Base-by-base conservation (phyloP, 208 protist species). In the Paratrypanosoma confusum region DNA sequence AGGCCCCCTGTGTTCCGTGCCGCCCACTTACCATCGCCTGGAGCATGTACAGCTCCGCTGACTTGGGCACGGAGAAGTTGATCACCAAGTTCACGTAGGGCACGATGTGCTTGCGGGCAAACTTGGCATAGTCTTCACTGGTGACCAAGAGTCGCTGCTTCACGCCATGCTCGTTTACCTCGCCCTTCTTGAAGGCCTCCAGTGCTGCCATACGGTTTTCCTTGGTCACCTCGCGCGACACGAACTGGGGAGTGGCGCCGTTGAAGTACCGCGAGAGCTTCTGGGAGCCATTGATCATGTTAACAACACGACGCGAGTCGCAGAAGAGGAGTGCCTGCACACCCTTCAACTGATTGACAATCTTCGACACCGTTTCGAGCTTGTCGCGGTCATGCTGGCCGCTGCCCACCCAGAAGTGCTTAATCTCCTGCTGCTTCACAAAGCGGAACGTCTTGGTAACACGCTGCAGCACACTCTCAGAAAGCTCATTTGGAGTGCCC, bases 71-170 rank as follows among this genome's bases (percentile, higher is more conserved):
- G 29, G 63, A 65, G 60, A 86, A 90, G 75, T 85, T 75, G 57
- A 91, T 83, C 51, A 90, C 66, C 16, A 94, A 65, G 45, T 94
- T 94, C 27, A 94, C 85, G 46, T 87, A 89, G 39, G 85, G 85
- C 39, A 94, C 80, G 34, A 87, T 28, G 7, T 66, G 83, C 53
- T 90, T 90, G 35, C 79, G 74, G 8, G 85, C 81, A 31, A 90
- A 52, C 63, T 90, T 90, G 32, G 85, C 85, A 60, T 94, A 94
- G 60, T 94, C 85, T 41, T 86, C 78, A 57, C 63, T 91, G 11
- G 85, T 89, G 36, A 94, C 72, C 32, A 94, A 66, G 34, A 94
- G 69, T n/a, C 85, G 81, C 61, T 94, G 62, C 39, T 57, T 61
- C 51, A 88, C 64, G 41, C 85, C 85, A 37, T 81, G 63, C 18